Conservation (phyloP, 2,329 filamentous ascomycete genomes). For the Calonectria fujianensis region DNA sequence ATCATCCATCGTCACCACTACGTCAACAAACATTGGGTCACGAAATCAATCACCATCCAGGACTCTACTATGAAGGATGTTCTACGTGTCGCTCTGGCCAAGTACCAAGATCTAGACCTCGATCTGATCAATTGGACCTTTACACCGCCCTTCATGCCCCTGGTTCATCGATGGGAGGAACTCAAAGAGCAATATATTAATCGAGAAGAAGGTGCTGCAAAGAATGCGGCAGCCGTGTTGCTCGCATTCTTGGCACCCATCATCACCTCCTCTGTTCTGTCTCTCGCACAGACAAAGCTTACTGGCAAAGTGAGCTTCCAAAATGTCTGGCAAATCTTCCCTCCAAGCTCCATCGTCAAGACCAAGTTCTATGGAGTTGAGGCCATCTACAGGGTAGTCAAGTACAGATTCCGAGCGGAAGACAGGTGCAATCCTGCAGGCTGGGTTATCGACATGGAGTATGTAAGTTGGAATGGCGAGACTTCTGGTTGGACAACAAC, state of each 20-base stretch:
- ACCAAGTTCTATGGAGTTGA: conserved; percentile 60
- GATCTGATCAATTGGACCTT: conserved; percentile 59
- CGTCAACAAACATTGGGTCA: conserved; percentile 57
- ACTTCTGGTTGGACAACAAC: conserved; percentile 55
- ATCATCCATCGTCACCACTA: conserved; percentile 59
- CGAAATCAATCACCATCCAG: conserved; percentile 58
- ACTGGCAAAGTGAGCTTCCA: conserved; percentile 58
- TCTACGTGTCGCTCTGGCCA: conserved; percentile 54
- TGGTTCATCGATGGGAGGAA: conserved; percentile 61
- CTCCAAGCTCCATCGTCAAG: conserved; percentile 57
- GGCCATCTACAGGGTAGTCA: conserved; percentile 59
- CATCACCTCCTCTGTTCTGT: conserved; percentile 52
- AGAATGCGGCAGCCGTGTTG: conserved; percentile 44
- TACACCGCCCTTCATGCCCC: conserved; percentile 56
- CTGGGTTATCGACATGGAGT: conserved; percentile 58
- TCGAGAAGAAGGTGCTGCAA: conserved; percentile 3
- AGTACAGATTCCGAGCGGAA: conserved; percentile 48
- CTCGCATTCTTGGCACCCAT: conserved; percentile 57
- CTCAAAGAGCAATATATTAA: conserved; percentile 34
- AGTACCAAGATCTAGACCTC: conserved; percentile 60
- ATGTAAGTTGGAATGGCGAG: conserved; percentile 61
- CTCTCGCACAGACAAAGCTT: conserved; percentile 50
- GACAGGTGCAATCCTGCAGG: conserved; percentile 39
- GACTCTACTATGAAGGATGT: conserved; percentile 56
- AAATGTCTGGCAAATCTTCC: conserved; percentile 61